Base-by-base conservation (phyloP, 768 basidiomycete species). In the Vararia minispora region DNA sequence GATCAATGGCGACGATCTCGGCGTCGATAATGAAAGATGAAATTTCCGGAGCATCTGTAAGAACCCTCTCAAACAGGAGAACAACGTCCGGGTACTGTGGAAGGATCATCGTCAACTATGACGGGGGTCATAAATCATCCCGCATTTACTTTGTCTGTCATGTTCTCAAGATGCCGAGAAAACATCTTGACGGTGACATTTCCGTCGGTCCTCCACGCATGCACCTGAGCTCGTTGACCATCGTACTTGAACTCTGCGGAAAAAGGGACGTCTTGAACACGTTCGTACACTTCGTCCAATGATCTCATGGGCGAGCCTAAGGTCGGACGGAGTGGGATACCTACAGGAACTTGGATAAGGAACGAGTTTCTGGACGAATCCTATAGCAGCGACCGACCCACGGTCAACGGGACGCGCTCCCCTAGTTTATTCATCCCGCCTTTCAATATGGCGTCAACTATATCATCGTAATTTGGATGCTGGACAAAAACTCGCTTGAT, bases 211-310 rank as follows among this genome's bases (percentile, higher is more conserved):
- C 45, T 55, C 29, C 37, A 51, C 10, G 67, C 79, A 53, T 86
- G 83, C n/a, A 85, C 77, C 57, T 87, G 86, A 14, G 80, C 86
- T 34, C 82, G 71, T 51, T 87, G 83, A 14, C 82, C 91, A 49
- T 95, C 91, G 50, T 91, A 85, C 58, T 94, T 95, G 54, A 84
- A 85, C 61, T 95, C 91, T 23, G 87, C 83, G 12, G 74, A 68
- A 58, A 91, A 95, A 8, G 78, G 70, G 23, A 74, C 60, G 23
- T 68, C 63, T 16, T 69, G 71, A 14, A 89, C 60, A 6, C 78
- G 68, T 31, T 74, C 70, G 51, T 86, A 90, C n/a, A 92, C 74
- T 48, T 90, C 86, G 28, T 77, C 68, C 28, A 95, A 63, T 18
- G 88, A 90, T 20, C 88, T 76, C 30, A 75, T 79, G 26, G 90